Conservation (phyloP, 2,329 filamentous ascomycete genomes). For the Diplodia intermedia region DNA sequence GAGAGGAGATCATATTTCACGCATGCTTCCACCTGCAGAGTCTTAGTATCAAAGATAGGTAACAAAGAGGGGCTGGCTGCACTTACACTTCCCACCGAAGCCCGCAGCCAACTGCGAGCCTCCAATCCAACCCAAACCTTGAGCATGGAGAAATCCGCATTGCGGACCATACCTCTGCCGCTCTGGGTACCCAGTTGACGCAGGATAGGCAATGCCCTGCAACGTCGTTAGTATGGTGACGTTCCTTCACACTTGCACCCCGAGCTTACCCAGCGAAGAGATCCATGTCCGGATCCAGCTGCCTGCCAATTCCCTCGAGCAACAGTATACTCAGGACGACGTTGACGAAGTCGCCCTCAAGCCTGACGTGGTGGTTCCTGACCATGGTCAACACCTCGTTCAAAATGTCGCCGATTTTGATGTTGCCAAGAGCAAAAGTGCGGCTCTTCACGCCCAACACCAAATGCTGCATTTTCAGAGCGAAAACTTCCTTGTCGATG, state of each 20-base stretch:
- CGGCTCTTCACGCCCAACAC: slow-evolving; percentile 88
- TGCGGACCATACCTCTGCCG: slow-evolving; percentile 56
- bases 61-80: slow-evolving; percentile 21
- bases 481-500: slow-evolving; percentile 87
- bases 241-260: not conserved
- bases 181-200: slow-evolving; percentile 83
- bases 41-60: slow-evolving; percentile 4
- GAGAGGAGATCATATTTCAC: slow-evolving; percentile 90
- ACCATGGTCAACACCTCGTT: slow-evolving; percentile 93
- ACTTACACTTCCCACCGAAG: slow-evolving; percentile 84
- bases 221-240: slow-evolving; percentile 13
- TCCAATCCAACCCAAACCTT: slow-evolving; percentile 92
- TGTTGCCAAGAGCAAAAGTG: slow-evolving; percentile 89
- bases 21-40: slow-evolving; percentile 76
- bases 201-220: slow-evolving; percentile 85
- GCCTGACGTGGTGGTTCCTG: slow-evolving; percentile 84
- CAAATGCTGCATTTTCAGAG: slow-evolving; percentile 95
- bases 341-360: slow-evolving; percentile 98
- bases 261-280: slow-evolving; percentile 72
- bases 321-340: slow-evolving; percentile 94
- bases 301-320: slow-evolving; percentile 91
- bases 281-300: slow-evolving; percentile 84
- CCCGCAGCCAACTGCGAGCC: slow-evolving; percentile 85
- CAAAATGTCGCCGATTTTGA: slow-evolving; percentile 95
- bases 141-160: slow-evolving; percentile 70